Conservation (phyloP, 345 rosid species). For the Euphorbia lathyris region DNA sequence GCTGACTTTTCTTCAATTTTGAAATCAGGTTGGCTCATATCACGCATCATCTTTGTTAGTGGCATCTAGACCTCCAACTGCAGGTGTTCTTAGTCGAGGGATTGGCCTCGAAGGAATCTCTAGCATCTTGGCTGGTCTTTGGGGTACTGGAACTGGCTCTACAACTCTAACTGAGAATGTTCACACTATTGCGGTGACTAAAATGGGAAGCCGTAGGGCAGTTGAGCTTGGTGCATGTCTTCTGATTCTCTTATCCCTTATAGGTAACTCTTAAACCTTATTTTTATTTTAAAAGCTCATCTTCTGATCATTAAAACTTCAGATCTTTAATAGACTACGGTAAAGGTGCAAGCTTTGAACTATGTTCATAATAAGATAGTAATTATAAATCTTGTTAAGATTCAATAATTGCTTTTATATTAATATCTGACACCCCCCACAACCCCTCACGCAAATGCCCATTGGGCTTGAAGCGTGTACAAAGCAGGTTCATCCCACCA, state of each 20-base stretch:
- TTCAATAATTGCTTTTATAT: no score
- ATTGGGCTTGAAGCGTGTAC: no score
- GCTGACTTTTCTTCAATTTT: slow-evolving; percentile 20
- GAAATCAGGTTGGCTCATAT: slow-evolving; percentile 82
- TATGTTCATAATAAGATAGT: not conserved
- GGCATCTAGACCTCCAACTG: slow-evolving; percentile 93
- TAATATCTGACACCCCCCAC: no score
- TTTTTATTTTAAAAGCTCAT: slow-evolving; percentile 2
- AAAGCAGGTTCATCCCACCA: no score
- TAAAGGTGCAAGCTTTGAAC: not conserved
- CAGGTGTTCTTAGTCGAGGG: slow-evolving; percentile 84
- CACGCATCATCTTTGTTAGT: slow-evolving; percentile 87
- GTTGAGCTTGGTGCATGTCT: slow-evolving; percentile 83
- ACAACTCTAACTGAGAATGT: slow-evolving; percentile 93
- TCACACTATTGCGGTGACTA: slow-evolving; percentile 95
- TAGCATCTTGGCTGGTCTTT: slow-evolving; percentile 91
- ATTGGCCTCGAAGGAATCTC: slow-evolving; percentile 94
- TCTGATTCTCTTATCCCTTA: slow-evolving; percentile 68
- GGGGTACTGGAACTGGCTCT: slow-evolving; percentile 98
- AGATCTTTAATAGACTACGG: not conserved
- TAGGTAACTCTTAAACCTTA: slow-evolving; percentile 52
- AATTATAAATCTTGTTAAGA: not conserved
- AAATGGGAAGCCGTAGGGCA: slow-evolving; percentile 97
- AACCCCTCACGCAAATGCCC: no score
- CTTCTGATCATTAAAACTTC: not conserved